Evolutionary conservation across 2,329 filamentous ascomycete species (phyloP).

Genomic region (Fusarium anguioides): DNA sequence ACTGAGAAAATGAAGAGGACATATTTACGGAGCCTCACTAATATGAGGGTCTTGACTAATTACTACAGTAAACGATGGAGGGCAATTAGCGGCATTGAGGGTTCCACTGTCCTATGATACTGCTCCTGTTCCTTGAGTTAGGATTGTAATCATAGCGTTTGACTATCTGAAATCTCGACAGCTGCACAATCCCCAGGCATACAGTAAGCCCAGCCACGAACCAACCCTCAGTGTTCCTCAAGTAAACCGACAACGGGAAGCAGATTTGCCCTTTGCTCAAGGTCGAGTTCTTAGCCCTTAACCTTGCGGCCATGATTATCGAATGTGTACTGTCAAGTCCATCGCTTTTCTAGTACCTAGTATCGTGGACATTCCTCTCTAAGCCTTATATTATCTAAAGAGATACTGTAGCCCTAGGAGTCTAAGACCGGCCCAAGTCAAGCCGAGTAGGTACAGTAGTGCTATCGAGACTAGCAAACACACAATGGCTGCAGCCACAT

Average conservation of each 20-base stretch:
- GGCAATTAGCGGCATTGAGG: background rate
- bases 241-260: background rate
- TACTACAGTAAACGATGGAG: background rate
- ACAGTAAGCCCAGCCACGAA: no score
- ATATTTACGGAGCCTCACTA: slow-evolving; percentile 10
- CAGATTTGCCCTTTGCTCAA: background rate
- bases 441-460: background rate
- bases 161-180: background rate
- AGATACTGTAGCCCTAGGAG: background rate
- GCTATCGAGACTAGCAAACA: background rate
- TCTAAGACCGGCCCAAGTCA: background rate
- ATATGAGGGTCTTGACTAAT: background rate
- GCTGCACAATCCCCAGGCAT: background rate
- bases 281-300: background rate
- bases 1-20: background rate
- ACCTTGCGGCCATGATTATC: background rate
- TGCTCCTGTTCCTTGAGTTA: background rate
- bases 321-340: background rate
- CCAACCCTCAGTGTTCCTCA: background rate
- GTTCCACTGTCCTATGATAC: background rate
- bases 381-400: no score
- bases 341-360: background rate
- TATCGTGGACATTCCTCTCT: background rate
- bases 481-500: background rate
- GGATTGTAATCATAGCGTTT: background rate